Evolutionary conservation across 306 rosid genomes (phyloP).

Genomic region (Lathyrus sativus): DNA sequence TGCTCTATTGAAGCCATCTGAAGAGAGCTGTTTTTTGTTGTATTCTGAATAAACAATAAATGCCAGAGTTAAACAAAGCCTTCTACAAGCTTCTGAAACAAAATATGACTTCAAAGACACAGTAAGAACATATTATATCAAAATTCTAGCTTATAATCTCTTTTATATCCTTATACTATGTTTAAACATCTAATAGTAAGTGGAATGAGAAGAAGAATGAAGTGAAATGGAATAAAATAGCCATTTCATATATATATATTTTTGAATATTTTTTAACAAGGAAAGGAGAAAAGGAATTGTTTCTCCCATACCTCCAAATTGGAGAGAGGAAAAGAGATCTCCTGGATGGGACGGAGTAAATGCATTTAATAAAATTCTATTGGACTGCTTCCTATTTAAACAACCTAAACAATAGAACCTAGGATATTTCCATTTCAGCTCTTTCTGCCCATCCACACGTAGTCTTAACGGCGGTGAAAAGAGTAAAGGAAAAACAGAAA

Average conservation of each 20-base stretch:
- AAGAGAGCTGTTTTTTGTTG: slow-evolving; percentile 74
- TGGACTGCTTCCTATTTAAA: not conserved
- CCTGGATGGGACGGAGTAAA: not conserved
- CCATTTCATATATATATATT: not conserved
- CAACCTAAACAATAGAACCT: not conserved
- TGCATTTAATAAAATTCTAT: not conserved
- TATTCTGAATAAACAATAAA: slow-evolving; percentile 61
- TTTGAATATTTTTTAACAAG: not conserved
- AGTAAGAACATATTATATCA: slow-evolving; percentile 22
- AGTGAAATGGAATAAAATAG: slow-evolving; percentile 7
- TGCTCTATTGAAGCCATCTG: slow-evolving; percentile 92
- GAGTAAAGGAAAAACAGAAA: not conserved
- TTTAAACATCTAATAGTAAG: not conserved
- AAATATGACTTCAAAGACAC: slow-evolving; percentile 14
- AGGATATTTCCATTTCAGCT: not conserved
- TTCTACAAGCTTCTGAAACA: slow-evolving; percentile 37
- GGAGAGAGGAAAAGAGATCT: not conserved
- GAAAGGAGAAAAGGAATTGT: slow-evolving; percentile 4
- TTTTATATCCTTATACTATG: slow-evolving; percentile 14
- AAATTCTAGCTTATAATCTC: slow-evolving; percentile 2
- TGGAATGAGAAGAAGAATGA: slow-evolving; percentile 2
- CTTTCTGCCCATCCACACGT: not conserved
- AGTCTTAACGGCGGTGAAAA: not conserved
- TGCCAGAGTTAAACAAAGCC: slow-evolving; percentile 38
- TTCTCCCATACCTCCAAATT: slow-evolving; percentile 6